Conservation (phyloP, 2,329 filamentous ascomycete genomes). For the Emydomyces testavorans region DNA sequence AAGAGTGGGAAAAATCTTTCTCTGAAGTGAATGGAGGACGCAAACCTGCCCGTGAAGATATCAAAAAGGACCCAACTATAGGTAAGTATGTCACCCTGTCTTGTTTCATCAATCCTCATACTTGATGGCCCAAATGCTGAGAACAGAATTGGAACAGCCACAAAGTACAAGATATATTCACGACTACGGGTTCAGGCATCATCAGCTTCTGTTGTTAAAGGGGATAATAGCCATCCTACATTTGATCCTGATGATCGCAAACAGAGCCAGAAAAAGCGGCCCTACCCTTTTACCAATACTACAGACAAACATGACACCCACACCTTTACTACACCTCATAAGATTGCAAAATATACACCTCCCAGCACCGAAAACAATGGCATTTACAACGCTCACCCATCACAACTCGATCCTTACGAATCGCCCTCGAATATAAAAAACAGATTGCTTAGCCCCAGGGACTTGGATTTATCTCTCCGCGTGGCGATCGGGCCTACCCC, state of each 20-base stretch:
- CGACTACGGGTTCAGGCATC: conserved; percentile 28
- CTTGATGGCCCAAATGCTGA: background rate
- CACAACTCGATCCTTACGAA: conserved; percentile 36
- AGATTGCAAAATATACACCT: conserved; percentile 21
- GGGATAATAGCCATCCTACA: conserved; percentile 24
- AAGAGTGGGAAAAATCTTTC: conserved; percentile 39
- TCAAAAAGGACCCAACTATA: conserved; percentile 37
- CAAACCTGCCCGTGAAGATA: conserved; percentile 38
- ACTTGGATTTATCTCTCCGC: conserved; percentile 25
- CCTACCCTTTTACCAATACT: conserved; percentile 18
- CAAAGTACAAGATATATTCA: conserved; percentile 40
- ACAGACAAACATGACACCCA: conserved; percentile 10
- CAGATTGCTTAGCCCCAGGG: conserved; percentile 14
- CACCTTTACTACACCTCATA: conserved; percentile 28
- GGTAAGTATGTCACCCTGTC: conserved; percentile 24
- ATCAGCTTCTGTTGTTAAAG: background rate
- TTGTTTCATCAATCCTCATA: background rate
- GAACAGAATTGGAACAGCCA: conserved; percentile 22
- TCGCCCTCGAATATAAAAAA: conserved; percentile 31
- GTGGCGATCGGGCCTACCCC: conserved; percentile 39
- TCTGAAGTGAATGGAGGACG: conserved; percentile 32
- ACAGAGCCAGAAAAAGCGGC: conserved; percentile 21
- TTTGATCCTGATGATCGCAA: conserved; percentile 1
- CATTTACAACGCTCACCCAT: conserved; percentile 25
- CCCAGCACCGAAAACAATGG: conserved; percentile 24